Evolutionary conservation across 139 green algal species (phyloP).

Genomic region (Tetraselmis striata): DNA sequence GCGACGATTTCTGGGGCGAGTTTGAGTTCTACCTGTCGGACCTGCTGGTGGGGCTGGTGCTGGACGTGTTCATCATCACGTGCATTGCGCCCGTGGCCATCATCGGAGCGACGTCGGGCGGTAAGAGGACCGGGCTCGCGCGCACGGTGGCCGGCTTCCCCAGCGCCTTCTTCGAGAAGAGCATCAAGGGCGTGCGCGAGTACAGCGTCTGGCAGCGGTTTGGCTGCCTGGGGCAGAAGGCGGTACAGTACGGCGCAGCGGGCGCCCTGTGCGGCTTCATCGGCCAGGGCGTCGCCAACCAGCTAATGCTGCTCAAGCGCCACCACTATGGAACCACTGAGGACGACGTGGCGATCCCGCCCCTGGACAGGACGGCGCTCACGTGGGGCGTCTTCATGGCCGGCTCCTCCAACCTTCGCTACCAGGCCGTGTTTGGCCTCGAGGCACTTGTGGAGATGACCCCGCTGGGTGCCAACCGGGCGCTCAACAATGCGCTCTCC

Average conservation of each 20-base stretch:
- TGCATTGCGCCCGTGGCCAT: conserved; percentile 80
- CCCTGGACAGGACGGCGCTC: conserved; percentile 68
- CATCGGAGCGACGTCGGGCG: conserved; percentile 32
- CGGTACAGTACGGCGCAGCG: conserved; percentile 80
- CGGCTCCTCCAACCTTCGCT: conserved; percentile 19
- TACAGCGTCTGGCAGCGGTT: conserved; percentile 51
- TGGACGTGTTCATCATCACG: conserved; percentile 87
- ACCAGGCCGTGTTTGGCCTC: conserved; percentile 79
- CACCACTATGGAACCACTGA: conserved; percentile 48
- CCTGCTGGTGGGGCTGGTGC: conserved; percentile 71
- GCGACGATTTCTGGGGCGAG: conserved; percentile 89
- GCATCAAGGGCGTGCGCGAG: conserved; percentile 30
- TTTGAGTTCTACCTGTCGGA: conserved; percentile 97
- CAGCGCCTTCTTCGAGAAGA: conserved; percentile 68
- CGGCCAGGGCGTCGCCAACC: conserved; percentile 86
- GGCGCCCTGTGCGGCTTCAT: conserved; percentile 83
- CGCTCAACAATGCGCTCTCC: not conserved
- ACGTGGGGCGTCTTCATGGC: conserved; percentile 96
- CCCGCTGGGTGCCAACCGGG: not conserved
- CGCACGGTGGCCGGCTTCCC: conserved; percentile 46
- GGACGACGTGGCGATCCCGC: conserved; percentile 68
- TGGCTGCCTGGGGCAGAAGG: conserved; percentile 68
- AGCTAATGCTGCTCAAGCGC: conserved; percentile 71
- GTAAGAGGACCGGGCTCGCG: conserved; percentile 21
- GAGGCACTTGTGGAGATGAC: conserved; percentile 80